Percentiles rank a stretch among this genome's conserved stretches.
Conservation (phyloP, 352 stramenopile genomes). For the Pythium folliculosum region DNA sequence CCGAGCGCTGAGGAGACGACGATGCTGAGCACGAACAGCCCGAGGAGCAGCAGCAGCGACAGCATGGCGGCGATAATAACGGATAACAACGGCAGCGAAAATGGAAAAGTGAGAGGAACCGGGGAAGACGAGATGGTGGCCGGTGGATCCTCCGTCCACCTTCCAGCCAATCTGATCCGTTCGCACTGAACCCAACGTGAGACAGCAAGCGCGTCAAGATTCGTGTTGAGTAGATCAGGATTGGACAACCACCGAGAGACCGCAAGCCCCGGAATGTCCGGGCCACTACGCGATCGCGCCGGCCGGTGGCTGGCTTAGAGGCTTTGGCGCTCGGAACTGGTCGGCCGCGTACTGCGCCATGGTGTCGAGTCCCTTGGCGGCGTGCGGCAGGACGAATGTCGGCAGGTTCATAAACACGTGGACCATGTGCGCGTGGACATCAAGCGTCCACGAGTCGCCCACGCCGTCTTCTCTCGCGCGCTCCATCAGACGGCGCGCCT, state of each 20-base stretch:
- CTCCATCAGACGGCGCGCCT: conserved; percentile 17
- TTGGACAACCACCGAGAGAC: too few relatives aligned
- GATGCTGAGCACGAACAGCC: too few relatives aligned
- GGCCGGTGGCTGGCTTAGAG: neutral
- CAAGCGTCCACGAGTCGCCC: conserved; percentile 20
- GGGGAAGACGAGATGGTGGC: too few relatives aligned
- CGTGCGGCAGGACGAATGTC: conserved; percentile 16
- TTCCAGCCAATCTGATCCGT: too few relatives aligned
- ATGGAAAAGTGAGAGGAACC: too few relatives aligned
- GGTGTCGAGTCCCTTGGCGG: conserved; percentile 20
- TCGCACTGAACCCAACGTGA: neutral
- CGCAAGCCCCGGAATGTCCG: too few relatives aligned
- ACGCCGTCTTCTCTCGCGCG: conserved; percentile 20
- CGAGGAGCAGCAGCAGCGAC: too few relatives aligned
- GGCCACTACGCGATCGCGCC: neutral
- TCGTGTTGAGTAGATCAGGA: too few relatives aligned
- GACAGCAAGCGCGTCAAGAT: too few relatives aligned
- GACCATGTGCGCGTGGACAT: conserved; percentile 21
- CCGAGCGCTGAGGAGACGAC: neutral
- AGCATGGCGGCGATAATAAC: too few relatives aligned
- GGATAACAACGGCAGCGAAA: too few relatives aligned
- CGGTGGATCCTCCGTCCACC: too few relatives aligned
- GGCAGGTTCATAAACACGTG: conserved; percentile 36
- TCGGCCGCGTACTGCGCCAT: conserved; percentile 26
- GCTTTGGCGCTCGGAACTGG: neutral